phyloP scores from a whole-genome alignment of 2,329 filamentous ascomycete genomes.

The Sordariomycetes sp. region DNA sequence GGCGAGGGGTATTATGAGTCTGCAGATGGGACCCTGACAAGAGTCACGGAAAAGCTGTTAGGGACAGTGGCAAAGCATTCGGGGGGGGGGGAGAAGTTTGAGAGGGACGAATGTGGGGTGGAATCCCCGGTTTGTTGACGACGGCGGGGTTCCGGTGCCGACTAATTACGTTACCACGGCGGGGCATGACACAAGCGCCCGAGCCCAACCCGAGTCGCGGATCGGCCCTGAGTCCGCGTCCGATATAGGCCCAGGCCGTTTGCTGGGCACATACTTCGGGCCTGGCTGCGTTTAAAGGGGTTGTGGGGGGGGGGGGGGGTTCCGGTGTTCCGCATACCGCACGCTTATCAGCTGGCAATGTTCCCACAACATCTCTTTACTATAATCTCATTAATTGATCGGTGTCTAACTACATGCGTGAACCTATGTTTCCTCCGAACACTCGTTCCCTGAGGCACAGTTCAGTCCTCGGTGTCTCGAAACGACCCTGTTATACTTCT shows the following conservation, averaged over 20 bases:
- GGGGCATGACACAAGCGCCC: constrained; percentile 4
- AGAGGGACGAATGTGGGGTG: background rate
- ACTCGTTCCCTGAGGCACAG: background rate
- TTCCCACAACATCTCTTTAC: background rate
- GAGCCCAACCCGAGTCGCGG: background rate
- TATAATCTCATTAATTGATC: background rate
- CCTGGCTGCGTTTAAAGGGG: too few relatives aligned
- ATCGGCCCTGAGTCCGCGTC: background rate
- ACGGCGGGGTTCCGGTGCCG: constrained; percentile 2
- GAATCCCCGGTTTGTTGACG: background rate
- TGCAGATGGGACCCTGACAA: background rate
- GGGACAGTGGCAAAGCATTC: background rate
- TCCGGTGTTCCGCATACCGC: too few relatives aligned
- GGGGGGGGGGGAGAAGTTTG: background rate
- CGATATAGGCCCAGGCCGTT: background rate
- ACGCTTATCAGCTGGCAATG: too few relatives aligned
- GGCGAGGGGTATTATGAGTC: background rate
- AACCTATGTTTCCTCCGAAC: background rate
- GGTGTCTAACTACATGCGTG: background rate
- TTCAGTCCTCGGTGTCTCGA: background rate
- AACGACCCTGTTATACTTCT: background rate
- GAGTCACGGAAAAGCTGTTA: background rate
- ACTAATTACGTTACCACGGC: constrained; percentile 5
- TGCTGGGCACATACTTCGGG: background rate
- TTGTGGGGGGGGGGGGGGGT: too few relatives aligned